A percentile compares a stretch with the other conserved stretches of the same genome.
Conservation (phyloP, 2,329 filamentous ascomycete species). For the Zymoseptoria ardabiliae region DNA sequence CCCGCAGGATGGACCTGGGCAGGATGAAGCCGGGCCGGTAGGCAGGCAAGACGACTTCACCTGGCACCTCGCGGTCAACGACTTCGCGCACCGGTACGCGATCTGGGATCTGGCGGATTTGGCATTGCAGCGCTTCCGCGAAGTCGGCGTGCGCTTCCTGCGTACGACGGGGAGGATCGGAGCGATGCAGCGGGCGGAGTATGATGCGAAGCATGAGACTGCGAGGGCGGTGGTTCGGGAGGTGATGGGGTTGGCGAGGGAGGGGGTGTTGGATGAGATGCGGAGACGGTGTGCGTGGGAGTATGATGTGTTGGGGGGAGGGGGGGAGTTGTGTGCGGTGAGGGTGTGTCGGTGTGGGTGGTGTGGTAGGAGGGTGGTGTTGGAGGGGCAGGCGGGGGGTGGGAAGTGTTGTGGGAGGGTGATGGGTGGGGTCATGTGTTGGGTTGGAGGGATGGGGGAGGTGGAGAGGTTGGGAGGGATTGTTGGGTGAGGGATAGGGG, state of each 20-base stretch:
- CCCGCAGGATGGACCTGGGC: too few species aligned
- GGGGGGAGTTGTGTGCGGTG: neutral
- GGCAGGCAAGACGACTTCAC: neutral
- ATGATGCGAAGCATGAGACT: neutral
- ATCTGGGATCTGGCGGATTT: neutral
- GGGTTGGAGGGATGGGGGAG: too few species aligned
- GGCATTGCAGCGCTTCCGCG: neutral
- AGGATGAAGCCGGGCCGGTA: too few species aligned
- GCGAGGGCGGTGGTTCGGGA: neutral
- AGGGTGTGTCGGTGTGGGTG: neutral
- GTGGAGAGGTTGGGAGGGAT: neutral
- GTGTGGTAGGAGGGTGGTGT: neutral
- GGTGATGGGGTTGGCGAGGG: neutral
- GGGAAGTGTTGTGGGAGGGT: too few species aligned
- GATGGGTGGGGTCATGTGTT: too few species aligned
- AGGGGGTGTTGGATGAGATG: neutral
- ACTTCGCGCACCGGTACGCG: neutral
- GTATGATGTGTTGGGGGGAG: neutral
- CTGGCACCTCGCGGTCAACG: neutral
- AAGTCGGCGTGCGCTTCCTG: neutral
- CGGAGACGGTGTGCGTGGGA: neutral
- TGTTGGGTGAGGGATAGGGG: neutral
- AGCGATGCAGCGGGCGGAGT: neutral
- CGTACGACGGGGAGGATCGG: neutral
- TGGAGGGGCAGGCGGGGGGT: too few species aligned